Percentiles rank a stretch among this genome's conserved stretches.
Conservation (phyloP, 2,329 filamentous ascomycete species). For the Colletotrichum theobromicola region DNA sequence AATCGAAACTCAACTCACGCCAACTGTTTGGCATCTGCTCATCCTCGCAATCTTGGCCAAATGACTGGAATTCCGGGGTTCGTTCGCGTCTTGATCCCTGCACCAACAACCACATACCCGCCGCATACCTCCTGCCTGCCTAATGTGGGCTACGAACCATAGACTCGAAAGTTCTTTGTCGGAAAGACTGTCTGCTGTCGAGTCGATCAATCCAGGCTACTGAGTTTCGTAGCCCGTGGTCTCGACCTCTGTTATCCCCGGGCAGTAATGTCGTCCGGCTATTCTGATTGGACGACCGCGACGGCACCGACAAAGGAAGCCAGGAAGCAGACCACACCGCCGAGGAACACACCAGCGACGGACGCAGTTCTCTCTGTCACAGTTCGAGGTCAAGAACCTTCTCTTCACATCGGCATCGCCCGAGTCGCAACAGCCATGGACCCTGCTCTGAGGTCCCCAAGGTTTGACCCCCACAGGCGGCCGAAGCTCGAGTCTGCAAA, state of each 20-base stretch:
- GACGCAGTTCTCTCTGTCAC: neutral
- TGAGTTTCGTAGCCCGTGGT: neutral
- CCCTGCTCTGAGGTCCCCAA: neutral
- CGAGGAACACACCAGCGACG: neutral
- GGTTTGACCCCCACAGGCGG: neutral
- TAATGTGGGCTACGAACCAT: neutral
- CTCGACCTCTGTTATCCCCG: neutral
- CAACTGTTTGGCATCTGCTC: neutral
- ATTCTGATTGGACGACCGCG: neutral
- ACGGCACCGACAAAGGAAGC: neutral
- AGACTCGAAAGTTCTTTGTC: neutral
- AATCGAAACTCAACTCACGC: neutral
- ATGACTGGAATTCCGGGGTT: neutral
- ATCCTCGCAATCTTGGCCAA: neutral
- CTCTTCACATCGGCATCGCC: slow-evolving; percentile 7
- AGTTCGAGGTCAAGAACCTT: neutral
- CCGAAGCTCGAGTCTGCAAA: neutral
- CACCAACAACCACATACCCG: neutral
- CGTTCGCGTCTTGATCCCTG: neutral
- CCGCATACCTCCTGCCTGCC: neutral
- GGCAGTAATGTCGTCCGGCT: neutral
- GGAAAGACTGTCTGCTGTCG: neutral
- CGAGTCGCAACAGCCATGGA: neutral
- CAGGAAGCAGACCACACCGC: neutral
- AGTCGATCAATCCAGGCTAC: neutral